These are phyloP conservation scores for Echeveria elegans DNA, from an alignment of 164 flowering plant species.

Conservation along the genomic window DNA sequence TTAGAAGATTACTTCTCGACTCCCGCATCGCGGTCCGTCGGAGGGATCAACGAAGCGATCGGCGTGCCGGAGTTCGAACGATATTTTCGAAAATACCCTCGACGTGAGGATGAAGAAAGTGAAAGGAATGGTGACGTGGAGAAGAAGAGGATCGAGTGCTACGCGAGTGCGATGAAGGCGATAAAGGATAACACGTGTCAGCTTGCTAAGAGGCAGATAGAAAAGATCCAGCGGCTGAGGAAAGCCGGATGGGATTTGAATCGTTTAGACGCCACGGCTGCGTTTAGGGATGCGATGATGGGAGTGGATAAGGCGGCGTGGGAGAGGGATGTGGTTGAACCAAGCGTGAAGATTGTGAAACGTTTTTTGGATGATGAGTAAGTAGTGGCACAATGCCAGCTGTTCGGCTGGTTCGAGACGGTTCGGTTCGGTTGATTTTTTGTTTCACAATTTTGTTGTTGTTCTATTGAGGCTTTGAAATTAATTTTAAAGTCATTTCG, in stretches of 20 bases:
- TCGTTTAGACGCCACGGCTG: slow-evolving; percentile 62
- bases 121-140: slow-evolving; percentile 16
- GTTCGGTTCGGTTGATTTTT: not conserved
- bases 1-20: slow-evolving; percentile 40
- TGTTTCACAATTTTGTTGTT: not conserved
- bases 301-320: too few relatives aligned
- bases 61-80: slow-evolving; percentile 80
- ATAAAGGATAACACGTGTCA: too few relatives aligned
- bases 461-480: too few relatives aligned
- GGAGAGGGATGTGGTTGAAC: too few relatives aligned
- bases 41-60: slow-evolving; percentile 50
- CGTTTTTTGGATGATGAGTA: too few relatives aligned
- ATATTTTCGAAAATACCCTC: too few relatives aligned
- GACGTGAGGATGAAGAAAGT: slow-evolving; percentile 17
- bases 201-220: too few relatives aligned
- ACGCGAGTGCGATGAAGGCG: slow-evolving; percentile 63
- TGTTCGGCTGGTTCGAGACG: too few relatives aligned
- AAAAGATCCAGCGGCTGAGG: too few relatives aligned
- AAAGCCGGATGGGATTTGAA: slow-evolving; percentile 65
- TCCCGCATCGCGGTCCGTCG: slow-evolving; percentile 7
- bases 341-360: too few relatives aligned
- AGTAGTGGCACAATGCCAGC: not conserved
- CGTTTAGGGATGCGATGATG: slow-evolving; percentile 40
- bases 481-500: too few relatives aligned
- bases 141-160: slow-evolving; percentile 19